phyloP scores from a whole-genome alignment of 139 green algal genomes.

The Asterochloris erici region DNA sequence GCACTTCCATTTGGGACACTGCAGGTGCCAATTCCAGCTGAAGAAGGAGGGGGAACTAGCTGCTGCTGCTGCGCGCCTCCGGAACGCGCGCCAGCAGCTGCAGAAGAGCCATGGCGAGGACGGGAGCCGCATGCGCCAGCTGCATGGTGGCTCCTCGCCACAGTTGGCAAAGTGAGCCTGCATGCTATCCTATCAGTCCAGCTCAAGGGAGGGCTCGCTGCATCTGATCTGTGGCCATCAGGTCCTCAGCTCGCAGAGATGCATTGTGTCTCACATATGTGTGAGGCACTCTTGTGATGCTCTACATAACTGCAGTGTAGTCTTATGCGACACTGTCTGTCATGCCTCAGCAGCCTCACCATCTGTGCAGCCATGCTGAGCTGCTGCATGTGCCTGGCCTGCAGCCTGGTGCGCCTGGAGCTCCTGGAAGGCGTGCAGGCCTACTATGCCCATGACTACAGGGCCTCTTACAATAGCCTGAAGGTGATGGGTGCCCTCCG shows the following conservation, averaged over 20 bases:
- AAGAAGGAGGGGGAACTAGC: constrained; percentile 39
- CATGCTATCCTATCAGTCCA: too few species aligned
- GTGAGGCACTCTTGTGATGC: too few species aligned
- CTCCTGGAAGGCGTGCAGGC: constrained; percentile 61
- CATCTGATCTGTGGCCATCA: too few species aligned
- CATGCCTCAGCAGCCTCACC: too few species aligned
- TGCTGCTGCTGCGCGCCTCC: constrained; percentile 42
- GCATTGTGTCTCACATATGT: too few species aligned
- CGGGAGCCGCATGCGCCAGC: constrained; percentile 48
- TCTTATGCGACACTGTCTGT: too few species aligned
- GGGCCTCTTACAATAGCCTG: not conserved
- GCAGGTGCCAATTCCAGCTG: constrained; percentile 59
- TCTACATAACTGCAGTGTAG: too few species aligned
- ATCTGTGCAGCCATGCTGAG: too few species aligned
- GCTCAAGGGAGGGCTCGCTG: too few species aligned
- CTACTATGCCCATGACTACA: constrained; percentile 30
- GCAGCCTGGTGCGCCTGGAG: constrained; percentile 66
- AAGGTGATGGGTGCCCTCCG: not conserved
- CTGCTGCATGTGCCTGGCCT: not conserved
- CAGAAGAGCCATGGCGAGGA: constrained; percentile 45
- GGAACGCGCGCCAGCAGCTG: constrained; percentile 36
- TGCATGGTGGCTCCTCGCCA: constrained; percentile 59
- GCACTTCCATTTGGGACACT: not conserved
- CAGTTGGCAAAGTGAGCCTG: constrained; percentile 53
- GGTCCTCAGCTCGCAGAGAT: too few species aligned